Evolutionary conservation across 1,139 yeast species (phyloP), one percentile per base, ranked within the genome.

Genomic region (Groenewaldozyma auringiensis): DNA sequence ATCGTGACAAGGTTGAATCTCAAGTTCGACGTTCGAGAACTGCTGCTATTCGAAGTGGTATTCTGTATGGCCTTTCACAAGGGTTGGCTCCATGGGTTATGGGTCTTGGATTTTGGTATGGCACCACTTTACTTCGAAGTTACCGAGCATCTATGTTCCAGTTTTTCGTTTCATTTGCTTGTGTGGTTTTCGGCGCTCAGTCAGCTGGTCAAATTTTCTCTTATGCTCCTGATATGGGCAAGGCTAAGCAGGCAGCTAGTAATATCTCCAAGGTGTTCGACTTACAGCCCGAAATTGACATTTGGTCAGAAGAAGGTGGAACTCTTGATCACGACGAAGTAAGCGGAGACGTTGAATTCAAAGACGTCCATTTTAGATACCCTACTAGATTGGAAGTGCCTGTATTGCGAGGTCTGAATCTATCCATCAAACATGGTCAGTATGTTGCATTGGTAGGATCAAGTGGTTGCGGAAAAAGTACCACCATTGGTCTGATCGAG

Each of bases 361-460:
- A 71, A 38, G 69, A 79, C 52, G 82, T 88, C 14, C 70, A 74
- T 6, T 89, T 89, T 68, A 67, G 79, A 27, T 89, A 89, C 64
- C 96, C 96, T 29, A 84, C 95, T 1, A 75, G 97, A 51, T 81
- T 86, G 1, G 75, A 82, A 49, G 75, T 81, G 35, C 71, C 75
- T n/a, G 83, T 89, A 11, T 80, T 89, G 60, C 72, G 78, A 31
- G 76, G 83, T 9, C 61, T 88, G 44, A 75, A 79, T 52, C 72
- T 89, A 52, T 75, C 70, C 27, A 80, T 89, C 47, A 75, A 78
- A 47, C 72, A 79, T 42, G 96, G 96, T 2, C 88, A 94, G 49
- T 86, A 85, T 58, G 86, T 87, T 31, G 94, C 97, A 55, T 75
- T 89, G 50, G 97, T 89, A 2, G 98, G 97, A 0, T 94, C 96